phyloP scores from a whole-genome alignment of 345 rosid genomes.

The Hibiscus mutabilis region DNA sequence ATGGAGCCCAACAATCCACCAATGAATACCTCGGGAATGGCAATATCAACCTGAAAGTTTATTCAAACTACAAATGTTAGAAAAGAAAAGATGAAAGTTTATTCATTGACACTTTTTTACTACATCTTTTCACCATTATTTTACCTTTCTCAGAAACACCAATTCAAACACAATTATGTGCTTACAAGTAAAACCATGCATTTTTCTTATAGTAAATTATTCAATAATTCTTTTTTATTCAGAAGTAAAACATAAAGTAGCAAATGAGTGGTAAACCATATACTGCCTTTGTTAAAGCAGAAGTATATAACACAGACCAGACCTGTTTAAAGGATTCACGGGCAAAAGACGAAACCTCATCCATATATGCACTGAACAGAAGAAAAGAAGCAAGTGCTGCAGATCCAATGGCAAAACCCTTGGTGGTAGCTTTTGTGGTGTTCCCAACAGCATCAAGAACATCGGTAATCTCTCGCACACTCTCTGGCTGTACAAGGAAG shows the following conservation, averaged over 20 bases:
- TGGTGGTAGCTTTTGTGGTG: conserved; percentile 97
- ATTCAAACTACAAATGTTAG: not conserved
- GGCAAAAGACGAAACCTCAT: conserved; percentile 91
- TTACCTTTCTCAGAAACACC: not conserved
- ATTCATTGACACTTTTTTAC: not conserved
- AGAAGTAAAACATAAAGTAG: not conserved
- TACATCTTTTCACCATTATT: not conserved
- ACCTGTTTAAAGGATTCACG: conserved; percentile 76
- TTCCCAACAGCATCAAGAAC: conserved; percentile 98
- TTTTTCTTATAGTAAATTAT: not conserved
- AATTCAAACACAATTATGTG: not conserved
- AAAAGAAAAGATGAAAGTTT: not conserved
- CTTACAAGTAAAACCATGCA: not conserved
- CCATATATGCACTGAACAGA: conserved; percentile 99
- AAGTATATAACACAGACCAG: conserved; percentile 25
- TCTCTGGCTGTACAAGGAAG: conserved; percentile 60
- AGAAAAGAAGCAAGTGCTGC: conserved; percentile 99
- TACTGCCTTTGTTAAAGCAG: not conserved
- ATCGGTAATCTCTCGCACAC: conserved; percentile 97
- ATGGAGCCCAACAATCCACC: conserved; percentile 95
- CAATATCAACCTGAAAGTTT: conserved; percentile 81
- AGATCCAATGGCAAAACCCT: conserved; percentile 99
- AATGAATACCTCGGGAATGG: conserved; percentile 87
- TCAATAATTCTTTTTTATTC: not conserved
- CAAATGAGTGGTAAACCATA: not conserved